These are phyloP conservation scores for Porcisia hertigi DNA, from an alignment of 208 protist species.

Conservation along the genomic window DNA sequence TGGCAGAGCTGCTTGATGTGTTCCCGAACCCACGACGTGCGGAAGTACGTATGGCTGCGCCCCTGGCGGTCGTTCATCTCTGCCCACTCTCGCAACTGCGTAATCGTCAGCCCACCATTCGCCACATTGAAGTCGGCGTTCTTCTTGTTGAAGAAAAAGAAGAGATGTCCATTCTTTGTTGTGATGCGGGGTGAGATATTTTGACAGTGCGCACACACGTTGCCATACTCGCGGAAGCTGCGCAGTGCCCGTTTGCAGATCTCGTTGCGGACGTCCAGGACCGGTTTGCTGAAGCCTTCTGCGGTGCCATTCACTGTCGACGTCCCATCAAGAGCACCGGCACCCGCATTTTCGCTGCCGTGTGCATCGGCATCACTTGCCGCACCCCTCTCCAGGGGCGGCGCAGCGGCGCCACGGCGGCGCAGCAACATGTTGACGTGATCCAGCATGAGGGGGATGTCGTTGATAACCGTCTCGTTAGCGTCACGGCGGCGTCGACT, in stretches of 20 bases:
- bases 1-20: constrained; percentile 86
- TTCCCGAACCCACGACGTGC: constrained; percentile 53
- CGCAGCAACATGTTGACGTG: constrained; percentile 64
- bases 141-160: constrained; percentile 81
- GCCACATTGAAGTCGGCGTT: constrained; percentile 61
- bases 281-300: constrained; percentile 31
- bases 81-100: constrained; percentile 67
- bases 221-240: constrained; percentile 58
- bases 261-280: constrained; percentile 72
- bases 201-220: constrained; percentile 78
- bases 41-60: constrained; percentile 77
- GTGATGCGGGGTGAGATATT: constrained; percentile 74
- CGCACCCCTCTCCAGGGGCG: neutral
- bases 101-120: constrained; percentile 50
- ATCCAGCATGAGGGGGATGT: constrained; percentile 55
- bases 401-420: constrained; percentile 13
- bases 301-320: neutral
- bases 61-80: constrained; percentile 57
- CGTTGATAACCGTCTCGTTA: constrained; percentile 73
- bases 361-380: neutral
- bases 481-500: constrained; percentile 51
- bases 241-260: constrained; percentile 73
- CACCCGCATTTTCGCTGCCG: neutral
- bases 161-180: constrained; percentile 80
- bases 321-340: neutral